Conservation (phyloP, 73 alveolate genomes). For the Paramecium caudatum region DNA sequence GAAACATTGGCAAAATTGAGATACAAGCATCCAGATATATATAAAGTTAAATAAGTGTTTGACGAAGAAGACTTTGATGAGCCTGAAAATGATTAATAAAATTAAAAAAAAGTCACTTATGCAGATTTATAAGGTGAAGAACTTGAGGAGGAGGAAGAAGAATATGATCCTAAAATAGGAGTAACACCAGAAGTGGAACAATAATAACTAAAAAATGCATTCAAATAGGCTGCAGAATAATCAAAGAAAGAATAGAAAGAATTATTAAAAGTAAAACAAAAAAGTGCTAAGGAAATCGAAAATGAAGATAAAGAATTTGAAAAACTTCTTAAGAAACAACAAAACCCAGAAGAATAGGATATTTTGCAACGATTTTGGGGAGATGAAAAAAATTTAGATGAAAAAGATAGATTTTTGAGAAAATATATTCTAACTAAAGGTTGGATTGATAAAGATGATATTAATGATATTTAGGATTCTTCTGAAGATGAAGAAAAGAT, state of each 20-base stretch:
- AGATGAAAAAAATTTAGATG: constrained; percentile 62
- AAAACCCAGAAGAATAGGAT: constrained; percentile 60
- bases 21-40: constrained; percentile 72
- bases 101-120: constrained; percentile 65
- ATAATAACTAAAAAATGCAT: constrained; percentile 54
- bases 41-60: constrained; percentile 57
- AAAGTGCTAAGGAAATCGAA: constrained; percentile 51
- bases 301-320: constrained; percentile 73
- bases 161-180: constrained; percentile 40
- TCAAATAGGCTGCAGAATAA: constrained; percentile 69
- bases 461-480: constrained; percentile 58
- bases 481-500: constrained; percentile 72
- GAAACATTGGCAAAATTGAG: constrained; percentile 71
- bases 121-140: constrained; percentile 51
- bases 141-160: constrained; percentile 68
- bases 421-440: constrained; percentile 76
- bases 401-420: constrained; percentile 76
- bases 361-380: constrained; percentile 71
- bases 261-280: constrained; percentile 40
- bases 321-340: constrained; percentile 49
- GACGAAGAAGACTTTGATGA: constrained; percentile 73
- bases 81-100: neutral
- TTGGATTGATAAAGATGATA: constrained; percentile 75
- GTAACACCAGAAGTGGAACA: constrained; percentile 71
- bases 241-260: constrained; percentile 43